phyloP scores from a whole-genome alignment of 2,329 filamentous ascomycete genomes.

The Achaetomium macrosporum region DNA sequence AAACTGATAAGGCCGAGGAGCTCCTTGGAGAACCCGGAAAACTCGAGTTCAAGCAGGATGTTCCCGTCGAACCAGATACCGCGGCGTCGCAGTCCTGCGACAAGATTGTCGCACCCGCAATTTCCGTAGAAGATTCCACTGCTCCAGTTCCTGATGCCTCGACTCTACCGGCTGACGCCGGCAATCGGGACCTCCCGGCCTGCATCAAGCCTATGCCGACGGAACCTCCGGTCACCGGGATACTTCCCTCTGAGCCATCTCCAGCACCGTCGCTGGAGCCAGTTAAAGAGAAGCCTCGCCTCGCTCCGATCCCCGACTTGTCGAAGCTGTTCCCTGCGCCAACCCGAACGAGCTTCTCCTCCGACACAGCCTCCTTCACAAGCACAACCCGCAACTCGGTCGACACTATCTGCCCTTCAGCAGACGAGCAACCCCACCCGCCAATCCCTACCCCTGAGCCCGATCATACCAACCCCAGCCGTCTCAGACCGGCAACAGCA shows the following conservation, averaged over 20 bases:
- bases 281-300: background rate
- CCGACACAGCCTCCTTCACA: constrained; percentile 1
- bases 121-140: constrained; percentile 5
- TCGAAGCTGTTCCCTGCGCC: constrained; percentile 1
- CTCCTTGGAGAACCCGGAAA: background rate
- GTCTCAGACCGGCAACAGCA: constrained; percentile 18
- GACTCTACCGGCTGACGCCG: background rate
- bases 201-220: background rate
- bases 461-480: background rate
- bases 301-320: constrained; percentile 5
- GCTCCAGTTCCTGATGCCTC: background rate
- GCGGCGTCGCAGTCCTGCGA: background rate
- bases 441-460: background rate
- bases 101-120: constrained; percentile 7
- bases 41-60: background rate
- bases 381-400: constrained; percentile 12
- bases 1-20: background rate
- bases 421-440: background rate
- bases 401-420: constrained; percentile 9
- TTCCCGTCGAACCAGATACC: constrained; percentile 6
- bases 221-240: background rate
- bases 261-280: background rate
- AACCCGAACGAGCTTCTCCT: background rate
- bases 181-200: background rate
- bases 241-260: background rate